A percentile compares a stretch with the other conserved stretches of the same genome.
Conservation (phyloP, 805 yeast species). For the Candida ficus region DNA sequence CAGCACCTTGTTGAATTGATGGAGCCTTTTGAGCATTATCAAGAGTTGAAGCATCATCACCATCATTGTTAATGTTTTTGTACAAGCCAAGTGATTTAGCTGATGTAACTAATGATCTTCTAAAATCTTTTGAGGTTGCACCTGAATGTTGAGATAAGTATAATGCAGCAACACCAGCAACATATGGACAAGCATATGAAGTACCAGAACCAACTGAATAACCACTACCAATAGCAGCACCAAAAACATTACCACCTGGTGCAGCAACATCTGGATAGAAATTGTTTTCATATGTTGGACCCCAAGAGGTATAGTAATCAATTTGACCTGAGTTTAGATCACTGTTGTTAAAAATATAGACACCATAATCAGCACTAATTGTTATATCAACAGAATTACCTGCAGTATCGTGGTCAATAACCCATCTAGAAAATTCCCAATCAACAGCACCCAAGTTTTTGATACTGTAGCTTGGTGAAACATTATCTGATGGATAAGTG, state of each 20-base stretch:
- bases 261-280: constrained; percentile 11
- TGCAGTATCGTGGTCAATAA: neutral
- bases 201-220: constrained; percentile 9
- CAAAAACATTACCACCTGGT: constrained; percentile 14
- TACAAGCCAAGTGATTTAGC: constrained; percentile 4
- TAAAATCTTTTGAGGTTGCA: constrained; percentile 6
- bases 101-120: constrained; percentile 4
- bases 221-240: constrained; percentile 7
- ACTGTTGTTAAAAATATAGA: neutral
- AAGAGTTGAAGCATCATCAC: too few species aligned
- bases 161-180: constrained; percentile 15
- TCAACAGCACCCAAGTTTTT: constrained; percentile 4
- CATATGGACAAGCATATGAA: constrained; percentile 14
- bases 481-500: neutral
- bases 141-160: constrained; percentile 4
- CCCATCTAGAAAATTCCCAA: constrained; percentile 11
- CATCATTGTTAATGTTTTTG: neutral
- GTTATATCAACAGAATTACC: constrained; percentile 7
- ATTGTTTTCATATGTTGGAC: constrained; percentile 13
- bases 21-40: too few species aligned
- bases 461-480: neutral
- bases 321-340: constrained; percentile 9
- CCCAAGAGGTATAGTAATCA: constrained; percentile 9
- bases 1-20: too few species aligned
- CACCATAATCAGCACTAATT: neutral